Evolutionary conservation across 2,329 filamentous ascomycete species (phyloP).

Genomic region (Alternaria sp.): DNA sequence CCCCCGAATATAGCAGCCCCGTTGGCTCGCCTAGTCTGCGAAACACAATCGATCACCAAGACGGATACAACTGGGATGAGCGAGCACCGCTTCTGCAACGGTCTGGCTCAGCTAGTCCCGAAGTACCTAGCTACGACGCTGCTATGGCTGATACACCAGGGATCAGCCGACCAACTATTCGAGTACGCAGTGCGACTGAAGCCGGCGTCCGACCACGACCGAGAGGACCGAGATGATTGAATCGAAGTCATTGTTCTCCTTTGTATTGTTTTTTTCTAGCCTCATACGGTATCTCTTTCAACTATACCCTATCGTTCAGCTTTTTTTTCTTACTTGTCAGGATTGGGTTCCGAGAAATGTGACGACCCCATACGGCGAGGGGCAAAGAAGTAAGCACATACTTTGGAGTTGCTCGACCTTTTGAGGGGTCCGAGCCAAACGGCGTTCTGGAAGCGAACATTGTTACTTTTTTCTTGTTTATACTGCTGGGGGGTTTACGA

Average conservation of each 20-base stretch:
- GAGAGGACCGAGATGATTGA: conserved; percentile 25
- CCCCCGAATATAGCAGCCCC: conserved; percentile 61
- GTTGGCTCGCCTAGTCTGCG: conserved; percentile 47
- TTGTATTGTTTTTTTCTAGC: conserved; percentile 15
- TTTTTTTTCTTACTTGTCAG: conserved; percentile 2
- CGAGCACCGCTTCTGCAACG: conserved; percentile 58
- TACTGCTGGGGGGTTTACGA: not conserved
- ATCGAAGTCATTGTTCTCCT: conserved; percentile 15
- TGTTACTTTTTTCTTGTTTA: conserved; percentile 1
- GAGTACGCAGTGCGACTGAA: conserved; percentile 38
- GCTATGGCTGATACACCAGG: conserved; percentile 73
- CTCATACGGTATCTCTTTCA: conserved; percentile 1
- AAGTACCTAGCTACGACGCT: conserved; percentile 85
- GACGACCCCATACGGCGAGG: not conserved
- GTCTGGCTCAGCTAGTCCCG: conserved; percentile 58
- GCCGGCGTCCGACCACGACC: conserved; percentile 26
- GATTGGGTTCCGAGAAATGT: not conserved
- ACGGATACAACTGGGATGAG: conserved; percentile 55
- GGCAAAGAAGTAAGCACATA: not conserved
- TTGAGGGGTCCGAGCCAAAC: not conserved
- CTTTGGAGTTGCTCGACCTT: conserved; percentile 5
- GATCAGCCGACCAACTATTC: conserved; percentile 32
- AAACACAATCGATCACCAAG: conserved; percentile 65
- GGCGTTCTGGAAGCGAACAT: conserved; percentile 16
- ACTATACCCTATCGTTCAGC: conserved; percentile 15